Evolutionary conservation across 768 basidiomycete species (phyloP).

Genomic region (Pholiota molesta): DNA sequence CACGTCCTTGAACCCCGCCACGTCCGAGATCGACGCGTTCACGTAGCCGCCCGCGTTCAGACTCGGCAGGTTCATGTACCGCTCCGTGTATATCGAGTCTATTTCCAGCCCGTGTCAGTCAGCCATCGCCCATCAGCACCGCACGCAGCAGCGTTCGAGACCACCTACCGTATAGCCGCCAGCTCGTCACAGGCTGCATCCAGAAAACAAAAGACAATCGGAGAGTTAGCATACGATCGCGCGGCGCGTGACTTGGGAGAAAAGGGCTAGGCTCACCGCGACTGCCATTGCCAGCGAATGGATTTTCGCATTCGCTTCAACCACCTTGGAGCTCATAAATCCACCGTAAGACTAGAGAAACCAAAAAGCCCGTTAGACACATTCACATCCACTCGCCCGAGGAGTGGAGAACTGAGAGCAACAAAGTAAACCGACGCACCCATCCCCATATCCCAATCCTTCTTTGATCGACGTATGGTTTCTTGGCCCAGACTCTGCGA

Average conservation of each 20-base stretch:
- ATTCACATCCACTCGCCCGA: not conserved
- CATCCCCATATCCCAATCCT: slow-evolving; percentile 98
- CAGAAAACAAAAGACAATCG: not conserved
- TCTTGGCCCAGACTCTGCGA: slow-evolving; percentile 77
- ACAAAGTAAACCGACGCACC: slow-evolving; percentile 54
- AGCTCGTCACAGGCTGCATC: slow-evolving; percentile 81
- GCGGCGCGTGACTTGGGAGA: not conserved
- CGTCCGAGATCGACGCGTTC: slow-evolving; percentile 85
- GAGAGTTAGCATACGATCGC: too few relatives aligned
- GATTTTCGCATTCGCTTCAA: slow-evolving; percentile 87
- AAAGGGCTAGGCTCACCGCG: slow-evolving; percentile 51
- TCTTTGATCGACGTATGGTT: slow-evolving; percentile 84
- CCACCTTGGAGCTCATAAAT: slow-evolving; percentile 92
- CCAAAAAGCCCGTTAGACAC: not conserved
- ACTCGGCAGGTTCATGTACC: slow-evolving; percentile 89
- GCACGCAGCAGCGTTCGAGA: not conserved
- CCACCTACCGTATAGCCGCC: slow-evolving; percentile 73
- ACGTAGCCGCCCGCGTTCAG: slow-evolving; percentile 87
- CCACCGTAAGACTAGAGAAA: slow-evolving; percentile 85
- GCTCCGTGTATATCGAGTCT: slow-evolving; percentile 97
- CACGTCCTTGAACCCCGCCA: slow-evolving; percentile 80
- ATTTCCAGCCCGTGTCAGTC: slow-evolving; percentile 12
- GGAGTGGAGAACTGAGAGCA: not conserved
- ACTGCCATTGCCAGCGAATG: slow-evolving; percentile 92
- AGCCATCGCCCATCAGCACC: not conserved